phyloP scores from a whole-genome alignment of 108 stramenopile genomes.

The Nannochloropsis salina region DNA sequence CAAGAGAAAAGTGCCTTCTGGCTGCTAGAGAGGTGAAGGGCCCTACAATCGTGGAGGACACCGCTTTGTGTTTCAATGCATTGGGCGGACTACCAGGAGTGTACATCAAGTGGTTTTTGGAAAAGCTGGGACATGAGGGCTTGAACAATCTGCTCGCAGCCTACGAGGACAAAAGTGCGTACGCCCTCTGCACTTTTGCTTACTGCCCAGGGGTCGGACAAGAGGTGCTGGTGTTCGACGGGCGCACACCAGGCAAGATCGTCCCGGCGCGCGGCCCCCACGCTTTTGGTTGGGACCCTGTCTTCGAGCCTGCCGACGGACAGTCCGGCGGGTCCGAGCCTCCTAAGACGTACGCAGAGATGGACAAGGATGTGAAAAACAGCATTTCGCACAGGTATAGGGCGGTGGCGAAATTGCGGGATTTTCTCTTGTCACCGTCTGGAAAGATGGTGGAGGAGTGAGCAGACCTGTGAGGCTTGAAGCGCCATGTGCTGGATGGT shows the following conservation, averaged over 20 bases:
- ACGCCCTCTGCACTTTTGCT: slow-evolving; percentile 91
- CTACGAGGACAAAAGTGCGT: slow-evolving; percentile 83
- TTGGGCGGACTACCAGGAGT: slow-evolving; percentile 88
- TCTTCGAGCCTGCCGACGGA: slow-evolving; percentile 72
- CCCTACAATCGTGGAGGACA: slow-evolving; percentile 91
- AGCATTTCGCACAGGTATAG: slow-evolving; percentile 79
- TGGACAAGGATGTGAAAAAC: slow-evolving; percentile 87
- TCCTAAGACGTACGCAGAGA: slow-evolving; percentile 84
- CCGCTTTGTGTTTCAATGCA: slow-evolving; percentile 88
- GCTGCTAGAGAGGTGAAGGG: slow-evolving; percentile 69
- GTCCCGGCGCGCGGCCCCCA: slow-evolving; percentile 74
- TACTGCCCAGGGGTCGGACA: slow-evolving; percentile 75
- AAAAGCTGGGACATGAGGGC: slow-evolving; percentile 82
- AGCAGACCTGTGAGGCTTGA: neutral
- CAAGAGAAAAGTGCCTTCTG: slow-evolving; percentile 81
- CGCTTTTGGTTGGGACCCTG: slow-evolving; percentile 95
- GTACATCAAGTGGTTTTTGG: slow-evolving; percentile 98
- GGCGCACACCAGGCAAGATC: slow-evolving; percentile 64
- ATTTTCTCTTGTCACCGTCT: slow-evolving; percentile 29
- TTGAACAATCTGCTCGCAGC: slow-evolving; percentile 72
- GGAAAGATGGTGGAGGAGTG: neutral
- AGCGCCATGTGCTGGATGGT: neutral
- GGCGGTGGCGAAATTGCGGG: slow-evolving; percentile 68
- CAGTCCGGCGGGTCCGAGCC: neutral
- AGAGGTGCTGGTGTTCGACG: slow-evolving; percentile 78